Conservation (phyloP, 148 eudicot genomes). For the Chenopodium quinoa region DNA sequence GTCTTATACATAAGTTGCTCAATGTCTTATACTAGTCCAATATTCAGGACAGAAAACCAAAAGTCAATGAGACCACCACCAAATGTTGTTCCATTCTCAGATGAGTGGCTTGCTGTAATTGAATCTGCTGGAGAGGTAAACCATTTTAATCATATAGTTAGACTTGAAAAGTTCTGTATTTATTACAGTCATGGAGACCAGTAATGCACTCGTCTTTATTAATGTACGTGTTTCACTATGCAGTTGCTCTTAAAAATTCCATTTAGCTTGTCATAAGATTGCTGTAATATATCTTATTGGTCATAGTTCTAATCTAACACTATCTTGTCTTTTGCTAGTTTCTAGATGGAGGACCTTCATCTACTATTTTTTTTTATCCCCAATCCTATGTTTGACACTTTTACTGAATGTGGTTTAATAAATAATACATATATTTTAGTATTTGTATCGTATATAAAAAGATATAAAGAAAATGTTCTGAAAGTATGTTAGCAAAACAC, state of each 20-base stretch:
- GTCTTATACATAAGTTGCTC: neutral
- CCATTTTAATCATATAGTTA: neutral
- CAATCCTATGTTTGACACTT: no score
- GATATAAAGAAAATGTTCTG: no score
- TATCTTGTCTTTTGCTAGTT: neutral
- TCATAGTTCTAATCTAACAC: neutral
- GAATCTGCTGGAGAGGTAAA: slow-evolving; percentile 99
- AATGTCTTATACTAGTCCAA: slow-evolving; percentile 8
- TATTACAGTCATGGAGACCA: neutral
- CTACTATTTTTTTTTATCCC: neutral
- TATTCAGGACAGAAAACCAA: slow-evolving; percentile 42
- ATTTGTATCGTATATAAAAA: no score
- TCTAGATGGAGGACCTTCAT: neutral
- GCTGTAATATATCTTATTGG: neutral
- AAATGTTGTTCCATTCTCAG: slow-evolving; percentile 86
- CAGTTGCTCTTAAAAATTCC: neutral
- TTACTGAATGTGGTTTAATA: no score
- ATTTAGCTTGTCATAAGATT: neutral
- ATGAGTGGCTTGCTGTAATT: slow-evolving; percentile 96
- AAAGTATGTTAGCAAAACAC: no score
- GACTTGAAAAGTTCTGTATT: neutral
- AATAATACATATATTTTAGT: no score
- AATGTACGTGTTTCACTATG: neutral
- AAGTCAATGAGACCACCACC: slow-evolving; percentile 41
- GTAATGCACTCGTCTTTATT: neutral